These are phyloP conservation scores for Pythium aristosporum DNA, from an alignment of 352 stramenopile species.

Conservation along the genomic window DNA sequence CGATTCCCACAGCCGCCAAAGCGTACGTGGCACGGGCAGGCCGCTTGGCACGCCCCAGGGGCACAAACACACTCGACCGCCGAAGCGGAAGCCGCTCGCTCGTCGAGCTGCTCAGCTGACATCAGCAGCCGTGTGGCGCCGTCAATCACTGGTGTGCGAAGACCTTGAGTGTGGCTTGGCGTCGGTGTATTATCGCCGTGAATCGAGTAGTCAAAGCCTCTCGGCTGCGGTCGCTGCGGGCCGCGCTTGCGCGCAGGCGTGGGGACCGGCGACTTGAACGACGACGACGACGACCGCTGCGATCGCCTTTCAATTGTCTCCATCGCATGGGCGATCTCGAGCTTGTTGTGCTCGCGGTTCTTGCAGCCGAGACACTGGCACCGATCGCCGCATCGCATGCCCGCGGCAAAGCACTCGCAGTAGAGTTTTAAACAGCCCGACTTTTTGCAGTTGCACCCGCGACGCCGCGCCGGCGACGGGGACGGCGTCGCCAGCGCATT, in stretches of 20 bases:
- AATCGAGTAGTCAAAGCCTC: neutral
- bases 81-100: neutral
- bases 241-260: constrained; percentile 25
- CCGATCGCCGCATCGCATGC: constrained; percentile 49
- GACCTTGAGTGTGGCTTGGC: neutral
- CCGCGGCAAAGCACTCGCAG: constrained; percentile 75
- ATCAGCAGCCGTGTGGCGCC: constrained; percentile 23
- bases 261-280: constrained; percentile 32
- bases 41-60: constrained; percentile 36
- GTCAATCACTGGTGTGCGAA: constrained; percentile 21
- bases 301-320: constrained; percentile 52
- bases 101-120: constrained; percentile 23
- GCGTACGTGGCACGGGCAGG: constrained; percentile 45
- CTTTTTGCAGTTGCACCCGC: constrained; percentile 95
- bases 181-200: neutral
- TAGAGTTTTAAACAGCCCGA: constrained; percentile 96
- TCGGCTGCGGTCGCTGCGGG: constrained; percentile 14
- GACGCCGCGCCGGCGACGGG: constrained; percentile 31
- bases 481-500: constrained; percentile 1
- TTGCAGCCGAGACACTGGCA: constrained; percentile 80
- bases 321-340: constrained; percentile 56
- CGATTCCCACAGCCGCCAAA: constrained; percentile 42
- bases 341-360: constrained; percentile 61
- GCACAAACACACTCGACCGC: constrained; percentile 32
- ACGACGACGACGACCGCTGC: constrained; percentile 43